Evolutionary conservation across 257 asterid genomes (phyloP).

Genomic region (Solanum etuberosum): DNA sequence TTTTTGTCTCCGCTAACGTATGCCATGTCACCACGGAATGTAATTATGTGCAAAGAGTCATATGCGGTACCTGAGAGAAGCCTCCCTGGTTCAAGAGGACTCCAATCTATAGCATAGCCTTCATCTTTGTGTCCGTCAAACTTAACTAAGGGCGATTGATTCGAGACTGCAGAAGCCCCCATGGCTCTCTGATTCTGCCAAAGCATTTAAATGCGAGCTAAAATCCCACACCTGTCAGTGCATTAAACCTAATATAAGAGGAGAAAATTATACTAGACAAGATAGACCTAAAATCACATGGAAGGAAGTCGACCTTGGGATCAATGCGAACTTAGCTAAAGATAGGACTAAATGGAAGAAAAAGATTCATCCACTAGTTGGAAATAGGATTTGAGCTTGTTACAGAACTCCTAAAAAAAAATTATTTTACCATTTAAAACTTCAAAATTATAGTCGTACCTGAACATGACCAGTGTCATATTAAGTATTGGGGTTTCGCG

Average conservation of each 20-base stretch:
- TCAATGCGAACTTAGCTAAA: background rate
- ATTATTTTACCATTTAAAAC: too few relatives aligned
- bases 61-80: constrained; percentile 51
- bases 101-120: constrained; percentile 95
- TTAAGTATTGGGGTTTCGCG: background rate
- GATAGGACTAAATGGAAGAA: background rate
- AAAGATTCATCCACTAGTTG: too few relatives aligned
- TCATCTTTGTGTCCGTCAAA: constrained; percentile 84
- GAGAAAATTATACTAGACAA: background rate
- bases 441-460: background rate
- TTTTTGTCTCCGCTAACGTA: too few relatives aligned
- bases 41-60: background rate
- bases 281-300: background rate
- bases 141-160: constrained; percentile 62
- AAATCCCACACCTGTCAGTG: background rate
- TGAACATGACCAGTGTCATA: background rate
- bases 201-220: background rate
- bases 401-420: too few relatives aligned
- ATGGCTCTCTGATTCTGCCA: background rate
- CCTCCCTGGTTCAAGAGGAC: constrained; percentile 83
- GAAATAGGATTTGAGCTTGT: too few relatives aligned
- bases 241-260: background rate
- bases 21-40: too few relatives aligned
- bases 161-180: constrained; percentile 12
- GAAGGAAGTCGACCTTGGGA: background rate